Conservation (phyloP, 805 yeast species). For the Spathaspora girioi region DNA sequence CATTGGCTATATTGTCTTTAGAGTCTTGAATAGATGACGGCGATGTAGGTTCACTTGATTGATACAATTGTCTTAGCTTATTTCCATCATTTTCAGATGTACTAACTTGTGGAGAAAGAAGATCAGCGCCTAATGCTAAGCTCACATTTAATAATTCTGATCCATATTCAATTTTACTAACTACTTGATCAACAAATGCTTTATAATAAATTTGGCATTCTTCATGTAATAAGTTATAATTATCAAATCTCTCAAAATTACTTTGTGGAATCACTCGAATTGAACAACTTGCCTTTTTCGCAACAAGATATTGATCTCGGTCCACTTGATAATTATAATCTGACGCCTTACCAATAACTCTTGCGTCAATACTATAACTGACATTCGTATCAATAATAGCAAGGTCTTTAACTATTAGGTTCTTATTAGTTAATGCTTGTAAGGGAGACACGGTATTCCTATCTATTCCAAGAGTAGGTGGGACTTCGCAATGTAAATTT, state of each 20-base stretch:
- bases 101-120: constrained; percentile 4
- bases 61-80: constrained; percentile 32
- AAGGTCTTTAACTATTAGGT: constrained; percentile 25
- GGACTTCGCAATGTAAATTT: constrained; percentile 31
- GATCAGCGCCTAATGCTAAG: constrained; percentile 6
- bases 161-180: constrained; percentile 23
- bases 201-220: constrained; percentile 24
- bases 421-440: constrained; percentile 19
- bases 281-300: constrained; percentile 27
- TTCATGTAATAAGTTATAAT: constrained; percentile 10
- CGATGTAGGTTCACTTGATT: background rate
- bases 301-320: constrained; percentile 34
- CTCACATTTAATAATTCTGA: constrained; percentile 12
- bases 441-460: constrained; percentile 22
- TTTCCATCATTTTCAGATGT: constrained; percentile 4
- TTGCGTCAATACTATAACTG: constrained; percentile 34
- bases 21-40: background rate
- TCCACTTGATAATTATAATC: constrained; percentile 22
- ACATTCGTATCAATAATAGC: constrained; percentile 33
- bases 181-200: constrained; percentile 31
- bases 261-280: constrained; percentile 33
- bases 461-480: constrained; percentile 35
- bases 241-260: constrained; percentile 16
- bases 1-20: constrained; percentile 10
- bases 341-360: constrained; percentile 38